A percentile compares a stretch with the other conserved stretches of the same genome.
Evolutionary conservation across 2,329 filamentous ascomycete species (phyloP).

Genomic region (Penicillium nordicum): DNA sequence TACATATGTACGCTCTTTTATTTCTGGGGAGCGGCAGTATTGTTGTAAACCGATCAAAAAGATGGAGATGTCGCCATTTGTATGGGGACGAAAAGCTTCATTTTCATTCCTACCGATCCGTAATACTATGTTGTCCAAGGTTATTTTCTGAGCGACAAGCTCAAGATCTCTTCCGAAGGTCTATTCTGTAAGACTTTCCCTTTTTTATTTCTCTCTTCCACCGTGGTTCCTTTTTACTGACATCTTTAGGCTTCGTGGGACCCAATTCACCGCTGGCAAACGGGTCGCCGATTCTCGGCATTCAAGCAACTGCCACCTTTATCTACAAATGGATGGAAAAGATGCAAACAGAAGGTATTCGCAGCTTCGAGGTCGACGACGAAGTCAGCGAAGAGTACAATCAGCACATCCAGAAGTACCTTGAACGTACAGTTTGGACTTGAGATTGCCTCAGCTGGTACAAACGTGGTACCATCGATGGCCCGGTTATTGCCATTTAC

Average conservation of each 20-base stretch:
- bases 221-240: neutral
- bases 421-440: neutral
- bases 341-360: neutral
- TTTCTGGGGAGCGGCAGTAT: neutral
- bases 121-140: too few species aligned
- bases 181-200: conserved; percentile 1
- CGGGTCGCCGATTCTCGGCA: neutral
- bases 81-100: too few species aligned
- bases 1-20: neutral
- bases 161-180: too few species aligned
- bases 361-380: neutral
- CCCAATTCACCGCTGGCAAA: neutral
- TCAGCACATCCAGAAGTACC: neutral
- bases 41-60: neutral
- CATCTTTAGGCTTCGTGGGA: neutral
- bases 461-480: conserved; percentile 42
- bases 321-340: conserved; percentile 2
- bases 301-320: neutral
- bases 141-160: too few species aligned
- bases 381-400: neutral
- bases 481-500: conserved; percentile 48
- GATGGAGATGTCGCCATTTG: too few species aligned
- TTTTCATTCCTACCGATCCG: too few species aligned
- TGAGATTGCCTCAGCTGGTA: neutral
- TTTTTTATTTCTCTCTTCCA: neutral